Evolutionary conservation across 1,139 yeast species (phyloP).

Genomic region (Debaryomyces fabryi): DNA sequence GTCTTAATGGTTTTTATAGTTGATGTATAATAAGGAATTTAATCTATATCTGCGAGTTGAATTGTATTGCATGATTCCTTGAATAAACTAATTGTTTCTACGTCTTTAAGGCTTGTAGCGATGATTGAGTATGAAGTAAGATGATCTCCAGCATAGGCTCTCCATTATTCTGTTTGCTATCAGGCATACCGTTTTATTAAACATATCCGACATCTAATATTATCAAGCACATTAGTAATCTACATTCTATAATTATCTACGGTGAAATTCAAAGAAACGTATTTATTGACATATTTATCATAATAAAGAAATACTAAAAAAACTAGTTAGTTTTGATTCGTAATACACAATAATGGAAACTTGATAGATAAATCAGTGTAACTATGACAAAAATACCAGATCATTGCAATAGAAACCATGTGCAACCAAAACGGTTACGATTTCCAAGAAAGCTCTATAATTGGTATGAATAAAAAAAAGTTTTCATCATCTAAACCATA

Average conservation of each 20-base stretch:
- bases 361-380: constrained; percentile 41
- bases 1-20: constrained; percentile 13
- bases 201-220: background rate
- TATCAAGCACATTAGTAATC: background rate
- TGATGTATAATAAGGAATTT: constrained; percentile 18
- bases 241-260: background rate
- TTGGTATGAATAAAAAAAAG: constrained; percentile 36
- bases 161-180: too few relatives aligned
- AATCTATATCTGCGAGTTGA: constrained; percentile 9
- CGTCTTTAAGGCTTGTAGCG: background rate
- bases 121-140: background rate
- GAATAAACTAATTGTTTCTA: constrained; percentile 4
- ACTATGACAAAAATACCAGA: constrained; percentile 55
- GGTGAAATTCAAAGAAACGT: background rate
- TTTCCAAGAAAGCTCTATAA: constrained; percentile 38
- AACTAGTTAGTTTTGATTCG: constrained; percentile 7
- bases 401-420: constrained; percentile 46
- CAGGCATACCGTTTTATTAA: background rate
- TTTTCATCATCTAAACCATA: constrained; percentile 25
- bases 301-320: background rate
- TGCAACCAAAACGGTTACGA: constrained; percentile 47
- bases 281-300: background rate
- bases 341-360: background rate
- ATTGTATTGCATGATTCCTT: constrained; percentile 4
- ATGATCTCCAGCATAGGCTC: too few relatives aligned